A percentile compares a stretch with the other conserved stretches of the same genome.
Conservation (phyloP, 352 stramenopile species). For the Phytophthora cactorum region DNA sequence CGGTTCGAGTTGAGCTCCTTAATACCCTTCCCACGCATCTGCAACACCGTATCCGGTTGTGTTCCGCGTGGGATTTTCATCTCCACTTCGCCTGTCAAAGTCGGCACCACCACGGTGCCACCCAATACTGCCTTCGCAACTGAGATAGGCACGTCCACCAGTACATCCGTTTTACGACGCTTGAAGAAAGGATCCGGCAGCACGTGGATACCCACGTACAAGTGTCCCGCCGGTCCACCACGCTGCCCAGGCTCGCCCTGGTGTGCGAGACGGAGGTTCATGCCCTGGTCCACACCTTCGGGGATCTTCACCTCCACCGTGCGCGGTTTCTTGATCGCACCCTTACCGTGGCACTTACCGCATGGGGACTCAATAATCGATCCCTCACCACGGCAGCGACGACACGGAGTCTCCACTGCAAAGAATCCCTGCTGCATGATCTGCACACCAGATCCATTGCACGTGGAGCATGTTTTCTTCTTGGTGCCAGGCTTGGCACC, state of each 20-base stretch:
- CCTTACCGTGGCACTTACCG: constrained; percentile 77
- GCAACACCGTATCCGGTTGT: constrained; percentile 95
- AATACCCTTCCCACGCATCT: constrained; percentile 97
- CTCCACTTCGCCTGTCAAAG: constrained; percentile 97
- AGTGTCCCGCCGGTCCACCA: constrained; percentile 91
- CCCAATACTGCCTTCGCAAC: constrained; percentile 94
- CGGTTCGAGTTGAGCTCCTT: constrained; percentile 93
- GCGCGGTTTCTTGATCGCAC: constrained; percentile 89
- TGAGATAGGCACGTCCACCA: constrained; percentile 94
- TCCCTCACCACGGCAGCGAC: constrained; percentile 80
- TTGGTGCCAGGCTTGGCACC: constrained; percentile 86
- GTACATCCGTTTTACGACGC: constrained; percentile 94
- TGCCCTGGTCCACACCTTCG: constrained; percentile 95
- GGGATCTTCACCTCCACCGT: constrained; percentile 95
- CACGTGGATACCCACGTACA: constrained; percentile 96
- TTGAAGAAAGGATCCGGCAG: constrained; percentile 96
- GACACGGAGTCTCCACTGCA: constrained; percentile 88
- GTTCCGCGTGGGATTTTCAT: constrained; percentile 96
- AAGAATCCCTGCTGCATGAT: constrained; percentile 91
- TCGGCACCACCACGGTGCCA: constrained; percentile 95
- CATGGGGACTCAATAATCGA: constrained; percentile 89
- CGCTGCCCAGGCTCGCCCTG: constrained; percentile 90
- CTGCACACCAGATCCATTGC: constrained; percentile 86
- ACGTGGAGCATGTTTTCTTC: constrained; percentile 81
- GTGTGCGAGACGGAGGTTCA: constrained; percentile 94